These are phyloP conservation scores for Russula sp. DNA, from an alignment of 768 basidiomycete genomes.

Conservation along the genomic window DNA sequence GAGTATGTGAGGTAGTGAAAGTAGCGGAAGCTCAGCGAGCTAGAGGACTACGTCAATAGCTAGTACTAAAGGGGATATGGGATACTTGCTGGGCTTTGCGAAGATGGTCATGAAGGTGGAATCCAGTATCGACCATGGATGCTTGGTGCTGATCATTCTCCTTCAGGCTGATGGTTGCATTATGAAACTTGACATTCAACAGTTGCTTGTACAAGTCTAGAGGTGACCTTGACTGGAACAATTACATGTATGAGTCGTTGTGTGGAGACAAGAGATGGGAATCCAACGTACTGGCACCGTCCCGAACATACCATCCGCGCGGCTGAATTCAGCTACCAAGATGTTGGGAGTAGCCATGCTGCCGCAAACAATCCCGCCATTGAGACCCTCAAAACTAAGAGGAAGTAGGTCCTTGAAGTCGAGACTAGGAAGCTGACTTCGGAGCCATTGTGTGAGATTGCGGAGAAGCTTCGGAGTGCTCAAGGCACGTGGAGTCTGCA, in stretches of 20 bases:
- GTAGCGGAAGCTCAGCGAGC: constrained; percentile 13
- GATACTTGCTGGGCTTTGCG: constrained; percentile 35
- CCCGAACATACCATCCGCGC: constrained; percentile 74
- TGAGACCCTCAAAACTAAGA: constrained; percentile 68
- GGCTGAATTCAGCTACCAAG: constrained; percentile 74
- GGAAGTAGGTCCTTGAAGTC: constrained; percentile 85
- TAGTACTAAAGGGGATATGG: neutral
- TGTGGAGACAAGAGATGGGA: neutral
- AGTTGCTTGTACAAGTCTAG: constrained; percentile 81
- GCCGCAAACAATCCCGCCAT: constrained; percentile 78
- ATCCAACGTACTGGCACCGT: constrained; percentile 56
- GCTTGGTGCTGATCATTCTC: constrained; percentile 73
- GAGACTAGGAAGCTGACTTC: constrained; percentile 58
- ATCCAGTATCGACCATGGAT: constrained; percentile 61
- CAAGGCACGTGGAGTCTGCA: neutral
- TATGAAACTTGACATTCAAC: constrained; percentile 63
- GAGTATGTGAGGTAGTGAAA: constrained; percentile 19
- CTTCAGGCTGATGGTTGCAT: constrained; percentile 56
- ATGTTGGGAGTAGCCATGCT: constrained; percentile 81
- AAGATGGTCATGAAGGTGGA: constrained; percentile 51
- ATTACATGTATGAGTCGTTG: neutral
- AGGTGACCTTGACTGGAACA: constrained; percentile 64
- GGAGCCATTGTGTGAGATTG: constrained; percentile 45
- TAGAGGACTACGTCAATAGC: constrained; percentile 9
- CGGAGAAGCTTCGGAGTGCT: constrained; percentile 32